Evolutionary conservation across 805 yeast genomes (phyloP), one percentile per base, ranked within the genome.

Genomic region (Candida ficus): DNA sequence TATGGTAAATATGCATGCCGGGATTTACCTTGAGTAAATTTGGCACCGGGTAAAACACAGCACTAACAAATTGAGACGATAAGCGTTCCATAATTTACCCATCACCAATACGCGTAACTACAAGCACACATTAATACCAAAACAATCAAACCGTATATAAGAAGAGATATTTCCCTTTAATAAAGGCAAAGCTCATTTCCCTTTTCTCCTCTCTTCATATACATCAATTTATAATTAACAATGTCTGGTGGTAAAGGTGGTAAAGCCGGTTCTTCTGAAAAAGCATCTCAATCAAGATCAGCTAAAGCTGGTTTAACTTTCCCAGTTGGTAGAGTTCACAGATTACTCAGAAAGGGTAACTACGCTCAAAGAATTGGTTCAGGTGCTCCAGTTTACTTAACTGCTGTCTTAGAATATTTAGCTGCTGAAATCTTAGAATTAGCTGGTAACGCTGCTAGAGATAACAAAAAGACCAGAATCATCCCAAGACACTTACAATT

Each of bases 261-360:
- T 66, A 90, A 90, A 75, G 95, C 96, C 64, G 95, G 95, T 64
- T 76, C 95, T 56, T 71, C 95, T 60, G 90, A 88, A 67, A 91
- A 91, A 75, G 90, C 95, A 62, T 83, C 97, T 64, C 93, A 91
- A 76, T 85, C 97, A 43, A 88, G 98, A 82, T 91, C 98, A 57
- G 83, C 96, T 53, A 91, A 89, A 78, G 97, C 98, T 65, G 98
- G 97, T 70, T 80, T 91, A 65, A 87, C 95, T 61, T 91, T 91
- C 95, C 98, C 98, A 75, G 98, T 91, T 57, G 98, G 98, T 71
- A 90, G 98, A 82, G 93, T 91, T 59, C 96, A 91, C 78, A 83
- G 97, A 75, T 78, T 90, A 59, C 74, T 91, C 64, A 87, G 95
- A 81, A 88, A 84, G 74, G 96, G 96, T 68, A 87, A 90, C 82